Base-by-base conservation (phyloP, 106 monocot species). In the Platanthera guangdongensis region DNA sequence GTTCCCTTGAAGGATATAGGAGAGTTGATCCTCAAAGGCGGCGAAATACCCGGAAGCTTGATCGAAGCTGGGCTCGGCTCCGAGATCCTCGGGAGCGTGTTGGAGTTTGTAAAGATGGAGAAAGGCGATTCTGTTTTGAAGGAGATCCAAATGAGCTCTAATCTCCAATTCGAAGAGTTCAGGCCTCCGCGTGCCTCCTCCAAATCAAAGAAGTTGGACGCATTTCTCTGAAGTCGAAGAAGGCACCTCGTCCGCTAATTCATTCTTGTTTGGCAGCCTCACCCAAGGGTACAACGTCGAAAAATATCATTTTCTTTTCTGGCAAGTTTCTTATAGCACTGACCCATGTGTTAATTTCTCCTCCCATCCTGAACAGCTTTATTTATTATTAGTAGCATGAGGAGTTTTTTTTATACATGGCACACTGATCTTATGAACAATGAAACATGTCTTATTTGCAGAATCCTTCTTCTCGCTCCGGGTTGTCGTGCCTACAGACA, bases 11-110 rank as follows among this genome's bases (percentile, higher is more conserved):
- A 46, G 52, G 89, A 91, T 25, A 72, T 99, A 4, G 97, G 86
- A 15, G 81, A 72, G 74, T 79, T 99, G 68, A 80, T 99, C 39
- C 82, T 47, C 18, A 81, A 99, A 79, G 97, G 91, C 7, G 97
- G 94, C 12, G 97, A 99, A 74, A 82, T 90, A 63, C 88, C 91
- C 6, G 97, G 97, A 2, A 19, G 81, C 7, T 79, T 99, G 2
- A 2, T 88, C 9, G 91, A 92, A 59, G 52, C 52, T 32, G 97
- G 97, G 2, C 57, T 94, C 51, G 93, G 89, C 54, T 80, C 89
- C 3, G 94, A 99, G 45, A 80, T 99, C 6, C 80, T 99, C 46
- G 88, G 85, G 0, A 85, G 84, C 81, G 69, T 79, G 50, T 68
- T 99, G 15, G 88, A 94, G 81, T 51, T 68, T 19, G 84, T 99